Evolutionary conservation across 208 protist genomes (phyloP).

Genomic region (Balamuthia mandrillaris): DNA sequence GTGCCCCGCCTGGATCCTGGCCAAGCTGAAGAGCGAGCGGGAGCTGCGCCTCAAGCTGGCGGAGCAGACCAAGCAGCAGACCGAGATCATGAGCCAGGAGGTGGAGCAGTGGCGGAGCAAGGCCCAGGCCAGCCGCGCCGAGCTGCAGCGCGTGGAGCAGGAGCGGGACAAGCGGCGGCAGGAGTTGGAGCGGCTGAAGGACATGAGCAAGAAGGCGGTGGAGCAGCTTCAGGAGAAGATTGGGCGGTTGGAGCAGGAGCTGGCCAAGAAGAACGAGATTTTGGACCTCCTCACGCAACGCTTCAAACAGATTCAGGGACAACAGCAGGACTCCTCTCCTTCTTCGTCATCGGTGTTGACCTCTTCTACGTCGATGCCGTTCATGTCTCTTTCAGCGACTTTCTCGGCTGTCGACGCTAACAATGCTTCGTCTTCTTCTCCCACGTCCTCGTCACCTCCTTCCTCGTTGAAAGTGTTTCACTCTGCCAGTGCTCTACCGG

Average conservation of each 20-base stretch:
- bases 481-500: no score
- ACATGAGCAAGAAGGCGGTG: slow-evolving; percentile 4
- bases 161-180: not conserved
- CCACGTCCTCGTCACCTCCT: no score
- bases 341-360: not conserved
- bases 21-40: slow-evolving; percentile 23
- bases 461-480: not conserved
- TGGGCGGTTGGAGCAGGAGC: not conserved
- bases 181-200: slow-evolving; percentile 11
- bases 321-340: not conserved
- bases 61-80: slow-evolving; percentile 31
- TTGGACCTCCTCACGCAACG: slow-evolving; percentile 4
- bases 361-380: not conserved
- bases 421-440: no score
- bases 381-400: no score
- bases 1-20: slow-evolving; percentile 4
- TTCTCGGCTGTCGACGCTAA: no score
- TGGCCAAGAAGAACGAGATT: slow-evolving; percentile 26
- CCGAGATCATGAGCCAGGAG: not conserved
- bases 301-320: slow-evolving; percentile 1
- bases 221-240: not conserved
- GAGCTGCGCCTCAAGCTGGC: slow-evolving; percentile 19
- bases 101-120: slow-evolving; percentile 21
- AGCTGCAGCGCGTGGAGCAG: not conserved
- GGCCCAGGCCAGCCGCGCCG: not conserved